Percentiles rank a stretch among this genome's conserved stretches.
These are phyloP conservation scores for Penicillium arizonense DNA, from an alignment of 495 filamentous ascomycete species.

Conservation along the genomic window DNA sequence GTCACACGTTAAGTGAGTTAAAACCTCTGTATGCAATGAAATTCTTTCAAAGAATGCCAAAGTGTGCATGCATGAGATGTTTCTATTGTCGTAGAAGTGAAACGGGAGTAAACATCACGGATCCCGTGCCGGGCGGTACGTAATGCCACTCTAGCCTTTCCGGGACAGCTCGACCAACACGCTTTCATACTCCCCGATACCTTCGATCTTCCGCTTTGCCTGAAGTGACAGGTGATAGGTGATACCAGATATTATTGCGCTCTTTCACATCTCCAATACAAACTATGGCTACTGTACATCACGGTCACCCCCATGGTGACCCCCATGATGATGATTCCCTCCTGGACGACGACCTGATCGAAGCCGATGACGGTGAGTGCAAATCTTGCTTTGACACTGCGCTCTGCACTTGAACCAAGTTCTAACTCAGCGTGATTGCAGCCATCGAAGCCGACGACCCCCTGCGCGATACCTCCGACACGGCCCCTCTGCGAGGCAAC, in stretches of 20 bases:
- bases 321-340: slow-evolving; percentile 58
- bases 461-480: slow-evolving; percentile 64
- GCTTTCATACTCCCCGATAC: slow-evolving; percentile 10
- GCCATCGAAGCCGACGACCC: slow-evolving; percentile 95
- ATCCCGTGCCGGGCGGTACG: slow-evolving; percentile 27
- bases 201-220: slow-evolving; percentile 1
- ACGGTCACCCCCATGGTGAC: slow-evolving; percentile 35
- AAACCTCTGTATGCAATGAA: neutral
- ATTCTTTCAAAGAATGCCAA: neutral
- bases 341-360: slow-evolving; percentile 87
- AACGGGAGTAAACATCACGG: slow-evolving; percentile 19
- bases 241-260: slow-evolving; percentile 1
- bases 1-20: neutral
- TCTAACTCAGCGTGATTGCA: slow-evolving; percentile 20
- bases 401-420: neutral
- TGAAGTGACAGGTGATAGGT: slow-evolving; percentile 14
- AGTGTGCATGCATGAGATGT: neutral
- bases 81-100: neutral
- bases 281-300: slow-evolving; percentile 46
- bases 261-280: slow-evolving; percentile 2
- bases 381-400: neutral
- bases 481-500: slow-evolving; percentile 76
- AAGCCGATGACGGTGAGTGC: slow-evolving; percentile 84
- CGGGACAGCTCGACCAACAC: slow-evolving; percentile 29
- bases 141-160: slow-evolving; percentile 52